A percentile compares a stretch with the other conserved stretches of the same genome.
phyloP scores from a whole-genome alignment of 2,329 filamentous ascomycete species.

The Coleophoma cylindrospora region DNA sequence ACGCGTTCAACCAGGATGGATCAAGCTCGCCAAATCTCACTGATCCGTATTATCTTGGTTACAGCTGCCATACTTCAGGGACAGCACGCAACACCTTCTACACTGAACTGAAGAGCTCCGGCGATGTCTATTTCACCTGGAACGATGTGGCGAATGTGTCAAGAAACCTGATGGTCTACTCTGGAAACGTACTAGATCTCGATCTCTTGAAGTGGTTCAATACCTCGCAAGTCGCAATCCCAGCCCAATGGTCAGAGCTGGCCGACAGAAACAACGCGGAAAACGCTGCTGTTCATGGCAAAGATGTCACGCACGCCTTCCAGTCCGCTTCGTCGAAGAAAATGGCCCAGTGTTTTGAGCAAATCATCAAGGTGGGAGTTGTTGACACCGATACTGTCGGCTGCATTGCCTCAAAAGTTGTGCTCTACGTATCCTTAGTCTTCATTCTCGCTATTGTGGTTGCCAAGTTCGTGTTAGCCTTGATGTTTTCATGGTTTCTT shows the following conservation, averaged over 20 bases:
- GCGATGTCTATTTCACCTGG: constrained; percentile 96
- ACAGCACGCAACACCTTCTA: constrained; percentile 73
- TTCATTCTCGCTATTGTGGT: constrained; percentile 88
- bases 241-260: constrained; percentile 74
- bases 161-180: constrained; percentile 91
- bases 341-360: constrained; percentile 79
- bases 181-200: constrained; percentile 86
- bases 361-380: constrained; percentile 93
- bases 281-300: constrained; percentile 66
- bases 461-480: constrained; percentile 80
- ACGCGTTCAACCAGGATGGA: constrained; percentile 87
- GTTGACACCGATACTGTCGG: constrained; percentile 95
- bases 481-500: constrained; percentile 96
- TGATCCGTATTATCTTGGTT: constrained; percentile 73
- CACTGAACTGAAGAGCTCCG: constrained; percentile 55
- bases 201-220: constrained; percentile 91
- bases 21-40: constrained; percentile 73
- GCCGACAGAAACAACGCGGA: constrained; percentile 57
- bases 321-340: constrained; percentile 74
- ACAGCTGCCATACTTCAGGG: constrained; percentile 78
- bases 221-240: constrained; percentile 68
- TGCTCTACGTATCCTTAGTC: constrained; percentile 86
- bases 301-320: constrained; percentile 85
- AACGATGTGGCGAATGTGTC: constrained; percentile 84
- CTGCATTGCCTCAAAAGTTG: constrained; percentile 95